Base-by-base conservation (phyloP, 495 filamentous ascomycete species). In the Hypoxylon fragiforme region DNA sequence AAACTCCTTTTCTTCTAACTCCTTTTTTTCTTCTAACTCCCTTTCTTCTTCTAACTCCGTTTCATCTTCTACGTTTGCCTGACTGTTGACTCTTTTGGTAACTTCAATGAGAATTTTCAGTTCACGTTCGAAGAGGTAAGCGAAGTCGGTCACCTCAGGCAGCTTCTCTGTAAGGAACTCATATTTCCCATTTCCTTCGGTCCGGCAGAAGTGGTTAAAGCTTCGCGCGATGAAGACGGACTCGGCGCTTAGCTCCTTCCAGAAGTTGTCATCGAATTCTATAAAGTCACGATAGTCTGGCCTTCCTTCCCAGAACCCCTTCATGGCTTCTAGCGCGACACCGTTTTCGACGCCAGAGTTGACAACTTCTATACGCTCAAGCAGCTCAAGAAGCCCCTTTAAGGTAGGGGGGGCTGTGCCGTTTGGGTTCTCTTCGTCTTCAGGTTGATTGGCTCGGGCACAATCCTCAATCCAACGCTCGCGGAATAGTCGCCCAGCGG, bases 401-500 rank as follows among this genome's bases (percentile, higher is more conserved):
- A 88, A 77, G 53, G 76, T 89, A 1, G 90, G 89, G 4, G 77
- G 69, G 7, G 81, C 77, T 0, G 83, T 67, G 38, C 80, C 79
- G 3, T 71, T 71, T 0, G 71, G 65, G 49, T 83, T 79, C 39
- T 69, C 64, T 32, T 68, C 66, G 0, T 72, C 75, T 11, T 76
- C 74, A 3, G 72, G 68, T 4, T 74, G 74, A 9, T 77, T 71
- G 30, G 81, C 83, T 2, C 86, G 85, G 3, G 88, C 91, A 64
- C 90, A 94, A 66, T 97, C 90, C 63, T 97, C 91, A 47, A 99
- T 88, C 94, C 94, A 99, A 3, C 90, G 83, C 68, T 95, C 92
- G 51, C 86, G 86, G 73, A 97, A 99, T 35, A 97, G 76, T 37
- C 90, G 86, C 8, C 85, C 87, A 1, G 94, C 90, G 1, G 95